These are phyloP conservation scores for Backusella psychrophila DNA, from an alignment of 192 early-diverging fungal genomes.

Conservation along the genomic window DNA sequence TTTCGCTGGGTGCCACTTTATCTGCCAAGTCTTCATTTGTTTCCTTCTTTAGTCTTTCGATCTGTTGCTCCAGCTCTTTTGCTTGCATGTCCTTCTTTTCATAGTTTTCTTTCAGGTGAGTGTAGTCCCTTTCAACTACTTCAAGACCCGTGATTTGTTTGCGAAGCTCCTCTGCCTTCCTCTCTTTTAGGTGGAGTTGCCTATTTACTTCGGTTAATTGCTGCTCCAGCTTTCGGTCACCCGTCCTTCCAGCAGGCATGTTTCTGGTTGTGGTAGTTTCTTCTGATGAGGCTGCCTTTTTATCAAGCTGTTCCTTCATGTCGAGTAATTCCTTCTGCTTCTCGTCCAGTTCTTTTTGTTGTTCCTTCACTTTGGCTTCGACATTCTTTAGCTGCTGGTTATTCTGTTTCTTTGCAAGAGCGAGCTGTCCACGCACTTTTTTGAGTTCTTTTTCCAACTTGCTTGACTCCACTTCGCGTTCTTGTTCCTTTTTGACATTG, in stretches of 20 bases:
- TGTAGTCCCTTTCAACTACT: not conserved
- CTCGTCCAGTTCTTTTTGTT: not conserved
- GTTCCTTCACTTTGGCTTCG: slow-evolving; percentile 4
- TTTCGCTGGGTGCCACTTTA: not conserved
- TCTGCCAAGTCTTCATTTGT: not conserved
- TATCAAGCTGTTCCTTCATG: not conserved
- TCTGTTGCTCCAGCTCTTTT: not conserved
- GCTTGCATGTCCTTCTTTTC: not conserved
- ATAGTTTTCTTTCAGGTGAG: not conserved
- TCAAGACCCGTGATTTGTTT: not conserved
- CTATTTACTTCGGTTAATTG: slow-evolving; percentile 1
- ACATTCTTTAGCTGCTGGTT: not conserved
- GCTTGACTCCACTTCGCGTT: not conserved
- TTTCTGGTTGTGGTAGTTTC: not conserved
- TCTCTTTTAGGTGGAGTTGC: not conserved
- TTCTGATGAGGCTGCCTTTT: not conserved
- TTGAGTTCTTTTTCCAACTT: not conserved
- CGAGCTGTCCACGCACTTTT: slow-evolving; percentile 2
- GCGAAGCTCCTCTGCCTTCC: slow-evolving; percentile 5
- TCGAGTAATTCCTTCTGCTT: not conserved
- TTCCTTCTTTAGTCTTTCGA: not conserved
- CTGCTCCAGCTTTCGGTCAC: not conserved
- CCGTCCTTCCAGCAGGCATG: not conserved
- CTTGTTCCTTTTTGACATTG: not conserved
- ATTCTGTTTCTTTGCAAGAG: not conserved